These are phyloP conservation scores for Maudiozyma turicensis DNA, from an alignment of 805 yeast species.

Conservation along the genomic window DNA sequence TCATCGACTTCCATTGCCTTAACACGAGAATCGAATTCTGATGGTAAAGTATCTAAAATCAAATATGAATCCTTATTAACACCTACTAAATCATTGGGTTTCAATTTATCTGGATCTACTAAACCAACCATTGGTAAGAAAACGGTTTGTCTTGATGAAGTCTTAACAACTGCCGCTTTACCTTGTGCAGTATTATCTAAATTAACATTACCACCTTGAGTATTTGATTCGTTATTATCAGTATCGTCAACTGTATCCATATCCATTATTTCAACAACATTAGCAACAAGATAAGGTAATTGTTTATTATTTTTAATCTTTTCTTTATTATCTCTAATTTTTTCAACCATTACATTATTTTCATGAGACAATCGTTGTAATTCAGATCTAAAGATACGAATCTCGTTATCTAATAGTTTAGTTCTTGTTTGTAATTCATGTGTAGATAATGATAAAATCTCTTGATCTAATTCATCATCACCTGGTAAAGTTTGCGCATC, in stretches of 20 bases:
- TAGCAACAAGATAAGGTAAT: conserved; percentile 91
- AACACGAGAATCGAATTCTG: conserved; percentile 94
- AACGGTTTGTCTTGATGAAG: conserved; percentile 95
- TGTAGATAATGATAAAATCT: conserved; percentile 67
- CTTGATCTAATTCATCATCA: conserved; percentile 64
- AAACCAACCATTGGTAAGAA: conserved; percentile 92
- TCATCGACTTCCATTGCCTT: conserved; percentile 99
- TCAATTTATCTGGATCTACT: conserved; percentile 82
- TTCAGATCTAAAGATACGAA: conserved; percentile 89
- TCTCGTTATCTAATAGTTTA: conserved; percentile 84
- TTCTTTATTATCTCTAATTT: conserved; percentile 91
- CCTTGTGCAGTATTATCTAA: conserved; percentile 85
- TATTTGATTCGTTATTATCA: conserved; percentile 38
- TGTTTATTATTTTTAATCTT: conserved; percentile 93
- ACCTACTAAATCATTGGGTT: conserved; percentile 97
- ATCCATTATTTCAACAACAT: conserved; percentile 89
- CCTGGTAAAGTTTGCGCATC: conserved; percentile 40
- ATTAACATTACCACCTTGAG: conserved; percentile 93
- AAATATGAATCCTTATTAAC: conserved; percentile 95
- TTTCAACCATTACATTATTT: conserved; percentile 82
- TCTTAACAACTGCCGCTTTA: conserved; percentile 95
- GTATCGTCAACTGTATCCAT: conserved; percentile 78
- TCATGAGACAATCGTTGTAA: conserved; percentile 85
- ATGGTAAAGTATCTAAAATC: conserved; percentile 87
- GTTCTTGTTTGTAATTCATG: conserved; percentile 79